A percentile compares a stretch with the other conserved stretches of the same genome.
Conservation (phyloP, 2,329 filamentous ascomycete genomes). For the Colletotrichum godetiae region DNA sequence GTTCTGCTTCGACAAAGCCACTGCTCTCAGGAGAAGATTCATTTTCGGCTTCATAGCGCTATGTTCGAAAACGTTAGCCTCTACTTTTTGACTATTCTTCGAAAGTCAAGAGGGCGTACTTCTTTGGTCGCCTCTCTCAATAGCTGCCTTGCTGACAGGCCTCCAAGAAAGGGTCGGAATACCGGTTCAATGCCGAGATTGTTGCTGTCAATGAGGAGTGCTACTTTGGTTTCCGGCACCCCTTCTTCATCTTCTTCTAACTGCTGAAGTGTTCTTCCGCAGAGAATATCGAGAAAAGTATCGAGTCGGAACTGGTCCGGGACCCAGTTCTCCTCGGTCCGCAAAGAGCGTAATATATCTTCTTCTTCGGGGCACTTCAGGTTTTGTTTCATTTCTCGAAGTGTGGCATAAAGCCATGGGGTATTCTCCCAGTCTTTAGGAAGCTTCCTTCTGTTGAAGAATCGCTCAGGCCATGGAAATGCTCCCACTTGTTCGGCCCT, state of each 20-base stretch:
- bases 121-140: not conserved
- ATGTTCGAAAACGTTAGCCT: too few relatives aligned
- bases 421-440: not conserved
- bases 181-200: not conserved
- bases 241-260: not conserved
- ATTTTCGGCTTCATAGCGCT: not conserved
- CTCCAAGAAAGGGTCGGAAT: not conserved
- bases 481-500: not conserved
- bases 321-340: not conserved
- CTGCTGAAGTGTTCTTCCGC: not conserved
- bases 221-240: not conserved
- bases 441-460: not conserved
- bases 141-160: not conserved
- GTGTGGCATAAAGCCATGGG: not conserved
- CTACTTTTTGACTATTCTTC: too few relatives aligned
- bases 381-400: not conserved
- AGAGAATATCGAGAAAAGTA: not conserved
- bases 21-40: not conserved
- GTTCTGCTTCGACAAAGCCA: not conserved
- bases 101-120: too few relatives aligned
- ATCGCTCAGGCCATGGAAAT: not conserved
- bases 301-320: not conserved
- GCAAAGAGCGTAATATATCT: not conserved
- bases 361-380: not conserved
- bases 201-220: not conserved